These are phyloP conservation scores for Rosa hybrid DNA, from an alignment of 331 rosid species.

Conservation along the genomic window DNA sequence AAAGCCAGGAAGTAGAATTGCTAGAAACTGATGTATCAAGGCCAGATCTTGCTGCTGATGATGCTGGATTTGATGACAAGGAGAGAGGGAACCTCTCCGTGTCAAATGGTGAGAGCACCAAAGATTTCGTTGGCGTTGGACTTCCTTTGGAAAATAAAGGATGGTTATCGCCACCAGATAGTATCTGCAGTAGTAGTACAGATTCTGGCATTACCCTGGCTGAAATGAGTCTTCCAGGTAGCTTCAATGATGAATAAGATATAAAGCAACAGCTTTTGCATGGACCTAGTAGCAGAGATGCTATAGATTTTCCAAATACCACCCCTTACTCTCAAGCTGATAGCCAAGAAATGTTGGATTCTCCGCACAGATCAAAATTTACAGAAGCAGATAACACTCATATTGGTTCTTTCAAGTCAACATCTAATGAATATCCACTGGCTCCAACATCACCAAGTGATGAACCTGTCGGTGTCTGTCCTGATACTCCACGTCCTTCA, in stretches of 20 bases:
- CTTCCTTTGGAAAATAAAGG: constrained; percentile 78
- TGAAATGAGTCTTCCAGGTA: constrained; percentile 60
- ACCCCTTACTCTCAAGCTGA: constrained; percentile 42
- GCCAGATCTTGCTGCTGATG: constrained; percentile 63
- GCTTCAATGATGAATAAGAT: constrained; percentile 59
- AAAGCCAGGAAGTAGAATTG: constrained; percentile 88
- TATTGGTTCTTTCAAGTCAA: no score
- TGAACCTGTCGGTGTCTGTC: no score
- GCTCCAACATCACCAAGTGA: no score
- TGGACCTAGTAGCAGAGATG: constrained; percentile 45
- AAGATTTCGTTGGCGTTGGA: constrained; percentile 48
- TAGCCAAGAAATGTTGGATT: constrained; percentile 39
- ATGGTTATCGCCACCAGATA: constrained; percentile 91
- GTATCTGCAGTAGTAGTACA: constrained; percentile 71
- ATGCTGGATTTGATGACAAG: constrained; percentile 59
- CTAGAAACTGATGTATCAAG: constrained; percentile 61
- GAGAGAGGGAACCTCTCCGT: constrained; percentile 59
- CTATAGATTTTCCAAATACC: constrained; percentile 30
- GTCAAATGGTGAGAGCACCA: constrained; percentile 53
- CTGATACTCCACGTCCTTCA: no score
- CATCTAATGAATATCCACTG: no score
- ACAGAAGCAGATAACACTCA: constrained; percentile 28
- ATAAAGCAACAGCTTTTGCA: constrained; percentile 46
- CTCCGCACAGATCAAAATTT: constrained; percentile 42
- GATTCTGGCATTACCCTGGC: constrained; percentile 59